phyloP scores from a whole-genome alignment of 495 filamentous ascomycete species.

The Aspergillus sclerotioniger region DNA sequence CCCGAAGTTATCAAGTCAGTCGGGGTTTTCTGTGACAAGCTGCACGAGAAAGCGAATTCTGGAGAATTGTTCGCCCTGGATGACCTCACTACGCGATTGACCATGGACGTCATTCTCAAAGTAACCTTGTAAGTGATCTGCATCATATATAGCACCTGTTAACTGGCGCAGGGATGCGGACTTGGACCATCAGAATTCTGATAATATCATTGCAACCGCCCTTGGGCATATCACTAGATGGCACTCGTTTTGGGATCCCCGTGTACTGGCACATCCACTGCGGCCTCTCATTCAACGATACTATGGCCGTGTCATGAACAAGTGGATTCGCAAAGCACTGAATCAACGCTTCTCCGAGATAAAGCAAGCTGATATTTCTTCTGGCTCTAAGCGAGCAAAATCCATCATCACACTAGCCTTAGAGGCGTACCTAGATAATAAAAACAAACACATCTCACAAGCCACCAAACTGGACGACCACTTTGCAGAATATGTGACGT shows the following conservation, averaged over 20 bases:
- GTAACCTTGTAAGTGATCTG: slow-evolving; percentile 2
- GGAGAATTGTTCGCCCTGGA: slow-evolving; percentile 4
- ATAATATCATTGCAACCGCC: slow-evolving; percentile 6
- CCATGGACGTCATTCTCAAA: slow-evolving; percentile 7
- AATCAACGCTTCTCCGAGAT: slow-evolving; percentile 1
- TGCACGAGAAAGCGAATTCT: neutral
- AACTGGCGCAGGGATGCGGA: neutral
- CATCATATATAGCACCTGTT: neutral
- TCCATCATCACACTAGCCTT: slow-evolving; percentile 10
- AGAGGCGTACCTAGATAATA: neutral
- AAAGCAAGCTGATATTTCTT: neutral
- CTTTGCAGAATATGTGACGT: slow-evolving; percentile 28
- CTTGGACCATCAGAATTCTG: slow-evolving; percentile 5
- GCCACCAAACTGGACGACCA: slow-evolving; percentile 7
- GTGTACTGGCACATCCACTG: neutral
- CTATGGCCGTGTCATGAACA: slow-evolving; percentile 9
- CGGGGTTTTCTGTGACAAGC: slow-evolving; percentile 5
- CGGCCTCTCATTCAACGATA: slow-evolving; percentile 7
- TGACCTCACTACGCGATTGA: neutral
- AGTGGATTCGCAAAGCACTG: slow-evolving; percentile 2
- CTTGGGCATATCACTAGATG: slow-evolving; percentile 5
- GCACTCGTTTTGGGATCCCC: slow-evolving; percentile 10
- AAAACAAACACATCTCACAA: neutral
- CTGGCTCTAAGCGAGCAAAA: slow-evolving; percentile 2
- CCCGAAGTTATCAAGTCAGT: slow-evolving; percentile 4